These are phyloP conservation scores for Leccinum disarticulatum DNA, from an alignment of 768 basidiomycete species.

Conservation along the genomic window DNA sequence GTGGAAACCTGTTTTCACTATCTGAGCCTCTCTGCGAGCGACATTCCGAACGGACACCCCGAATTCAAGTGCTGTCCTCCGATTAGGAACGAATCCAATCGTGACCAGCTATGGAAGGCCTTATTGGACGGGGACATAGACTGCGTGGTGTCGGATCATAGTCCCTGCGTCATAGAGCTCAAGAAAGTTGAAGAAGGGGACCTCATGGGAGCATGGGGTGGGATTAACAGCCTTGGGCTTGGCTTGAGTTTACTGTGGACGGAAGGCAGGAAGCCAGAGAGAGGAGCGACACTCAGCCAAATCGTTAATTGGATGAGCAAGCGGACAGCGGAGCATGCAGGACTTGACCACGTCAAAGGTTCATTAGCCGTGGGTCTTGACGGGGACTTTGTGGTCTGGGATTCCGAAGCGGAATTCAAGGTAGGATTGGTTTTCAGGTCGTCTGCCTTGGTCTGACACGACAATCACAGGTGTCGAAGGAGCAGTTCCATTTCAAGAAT, in stretches of 20 bases:
- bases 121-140: constrained; percentile 82
- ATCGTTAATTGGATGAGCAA: constrained; percentile 76
- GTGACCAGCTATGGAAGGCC: constrained; percentile 78
- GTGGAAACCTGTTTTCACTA: constrained; percentile 99
- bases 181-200: constrained; percentile 79
- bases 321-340: constrained; percentile 77
- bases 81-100: constrained; percentile 72
- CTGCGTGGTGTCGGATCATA: constrained; percentile 95
- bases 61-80: constrained; percentile 98
- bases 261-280: constrained; percentile 56
- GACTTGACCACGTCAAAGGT: constrained; percentile 71
- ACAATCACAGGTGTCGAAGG: constrained; percentile 62
- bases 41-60: constrained; percentile 72
- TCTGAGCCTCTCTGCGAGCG: constrained; percentile 69
- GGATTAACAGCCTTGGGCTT: constrained; percentile 87
- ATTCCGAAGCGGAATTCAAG: constrained; percentile 52
- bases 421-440: constrained; percentile 19
- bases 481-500: constrained; percentile 85
- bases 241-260: constrained; percentile 91
- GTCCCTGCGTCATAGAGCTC: constrained; percentile 80
- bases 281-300: constrained; percentile 53
- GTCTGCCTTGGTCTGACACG: constrained; percentile 4
- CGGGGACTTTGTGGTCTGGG: constrained; percentile 86
- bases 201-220: constrained; percentile 92
- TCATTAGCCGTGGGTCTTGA: constrained; percentile 70